Evolutionary conservation across 495 filamentous ascomycete genomes (phyloP).

Genomic region (Friedmanniomyces endolithicus): DNA sequence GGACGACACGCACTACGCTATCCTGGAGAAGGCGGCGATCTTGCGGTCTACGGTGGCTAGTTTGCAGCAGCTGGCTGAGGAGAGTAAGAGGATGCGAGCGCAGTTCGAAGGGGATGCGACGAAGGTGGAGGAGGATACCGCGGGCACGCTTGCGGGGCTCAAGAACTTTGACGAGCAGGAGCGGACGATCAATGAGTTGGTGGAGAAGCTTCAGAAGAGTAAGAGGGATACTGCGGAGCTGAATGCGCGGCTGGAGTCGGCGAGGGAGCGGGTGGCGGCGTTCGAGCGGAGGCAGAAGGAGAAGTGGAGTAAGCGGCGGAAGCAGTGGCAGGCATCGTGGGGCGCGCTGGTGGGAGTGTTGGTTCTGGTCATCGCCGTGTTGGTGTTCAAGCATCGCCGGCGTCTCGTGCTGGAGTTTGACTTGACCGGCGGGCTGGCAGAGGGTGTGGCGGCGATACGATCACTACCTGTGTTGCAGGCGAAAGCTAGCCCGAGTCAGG

Average conservation of each 20-base stretch:
- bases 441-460: not conserved
- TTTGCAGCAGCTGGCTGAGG: conserved; percentile 56
- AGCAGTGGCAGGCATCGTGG: conserved; percentile 14
- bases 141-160: conserved; percentile 52
- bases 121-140: conserved; percentile 48
- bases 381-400: conserved; percentile 11
- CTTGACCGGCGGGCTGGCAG: not conserved
- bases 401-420: not conserved
- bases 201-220: conserved; percentile 50
- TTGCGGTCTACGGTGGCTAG: conserved; percentile 55
- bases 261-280: conserved; percentile 50
- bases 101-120: conserved; percentile 51
- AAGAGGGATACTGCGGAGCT: conserved; percentile 52
- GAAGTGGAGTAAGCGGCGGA: conserved; percentile 55
- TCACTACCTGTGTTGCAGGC: not conserved
- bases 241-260: conserved; percentile 51
- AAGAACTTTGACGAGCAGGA: conserved; percentile 57
- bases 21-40: conserved; percentile 62
- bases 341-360: conserved; percentile 7
- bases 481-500: conserved; percentile 10
- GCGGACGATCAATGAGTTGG: conserved; percentile 51
- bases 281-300: conserved; percentile 62
- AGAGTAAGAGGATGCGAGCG: conserved; percentile 46
- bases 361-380: conserved; percentile 7
- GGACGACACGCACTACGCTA: conserved; percentile 77